These are phyloP conservation scores for Fusarium penzigii DNA, from an alignment of 2,329 filamentous ascomycete genomes.

Conservation along the genomic window DNA sequence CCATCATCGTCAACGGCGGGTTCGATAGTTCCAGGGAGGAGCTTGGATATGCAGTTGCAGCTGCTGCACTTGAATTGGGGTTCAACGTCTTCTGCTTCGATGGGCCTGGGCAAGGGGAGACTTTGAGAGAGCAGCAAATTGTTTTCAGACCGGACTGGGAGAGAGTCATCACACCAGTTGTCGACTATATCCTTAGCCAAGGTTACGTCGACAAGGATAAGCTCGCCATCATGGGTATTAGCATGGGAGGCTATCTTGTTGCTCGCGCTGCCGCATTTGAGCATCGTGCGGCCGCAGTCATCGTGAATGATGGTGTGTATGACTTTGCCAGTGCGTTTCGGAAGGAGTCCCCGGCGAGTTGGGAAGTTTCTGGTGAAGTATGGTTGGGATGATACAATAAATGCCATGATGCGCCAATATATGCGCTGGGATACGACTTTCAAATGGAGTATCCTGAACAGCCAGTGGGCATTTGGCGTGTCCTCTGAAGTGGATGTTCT, in stretches of 20 bases:
- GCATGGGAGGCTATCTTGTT: slow-evolving; percentile 15
- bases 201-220: slow-evolving; percentile 6
- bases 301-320: slow-evolving; percentile 12
- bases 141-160: slow-evolving; percentile 22
- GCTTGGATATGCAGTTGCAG: slow-evolving; percentile 4
- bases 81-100: slow-evolving; percentile 14
- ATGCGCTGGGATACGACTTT: no score
- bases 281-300: slow-evolving; percentile 1
- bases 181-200: slow-evolving; percentile 4
- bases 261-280: slow-evolving; percentile 18
- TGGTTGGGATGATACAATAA: no score
- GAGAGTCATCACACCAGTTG: slow-evolving; percentile 1
- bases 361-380: no score
- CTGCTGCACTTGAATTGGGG: slow-evolving; percentile 8
- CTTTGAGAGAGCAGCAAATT: slow-evolving; percentile 7
- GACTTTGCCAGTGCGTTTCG: no score
- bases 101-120: slow-evolving; percentile 15
- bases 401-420: no score
- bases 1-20: slow-evolving; percentile 9
- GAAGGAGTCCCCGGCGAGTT: no score
- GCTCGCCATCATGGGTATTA: slow-evolving; percentile 5
- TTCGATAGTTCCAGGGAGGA: slow-evolving; percentile 20
- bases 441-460: no score
- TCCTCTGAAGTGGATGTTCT: no score
- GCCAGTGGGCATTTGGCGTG: no score